These are phyloP conservation scores for Seminavis robusta DNA, from an alignment of 108 stramenopile genomes.

Conservation along the genomic window DNA sequence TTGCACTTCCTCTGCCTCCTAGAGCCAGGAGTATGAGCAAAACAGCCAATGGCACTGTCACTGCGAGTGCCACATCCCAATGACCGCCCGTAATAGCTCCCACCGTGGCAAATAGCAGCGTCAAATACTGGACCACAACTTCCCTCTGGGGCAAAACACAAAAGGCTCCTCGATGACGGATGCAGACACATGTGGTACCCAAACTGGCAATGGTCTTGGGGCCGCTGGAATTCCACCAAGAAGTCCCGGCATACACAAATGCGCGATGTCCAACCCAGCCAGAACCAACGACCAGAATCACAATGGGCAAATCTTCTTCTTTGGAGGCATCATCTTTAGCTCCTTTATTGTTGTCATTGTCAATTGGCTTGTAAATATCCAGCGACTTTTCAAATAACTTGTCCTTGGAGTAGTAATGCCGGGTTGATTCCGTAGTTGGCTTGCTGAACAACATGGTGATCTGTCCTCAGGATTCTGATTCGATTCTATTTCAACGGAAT, in stretches of 20 bases:
- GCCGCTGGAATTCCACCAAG: slow-evolving; percentile 67
- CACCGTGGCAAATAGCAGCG: too few relatives aligned
- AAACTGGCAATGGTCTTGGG: slow-evolving; percentile 39
- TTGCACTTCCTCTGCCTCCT: slow-evolving; percentile 28
- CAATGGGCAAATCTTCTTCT: slow-evolving; percentile 17
- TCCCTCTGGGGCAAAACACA: slow-evolving; percentile 15
- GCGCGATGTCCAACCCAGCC: slow-evolving; percentile 63
- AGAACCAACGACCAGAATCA: slow-evolving; percentile 61
- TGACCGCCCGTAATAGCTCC: too few relatives aligned
- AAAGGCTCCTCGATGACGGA: slow-evolving; percentile 67
- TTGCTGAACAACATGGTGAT: background rate
- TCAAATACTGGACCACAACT: background rate
- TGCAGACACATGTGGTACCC: slow-evolving; percentile 46
- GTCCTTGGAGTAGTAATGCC: background rate
- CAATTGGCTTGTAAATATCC: slow-evolving; percentile 50
- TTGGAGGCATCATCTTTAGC: background rate
- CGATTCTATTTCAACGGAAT: background rate
- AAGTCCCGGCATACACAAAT: slow-evolving; percentile 39
- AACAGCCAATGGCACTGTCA: background rate
- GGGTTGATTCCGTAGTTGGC: background rate
- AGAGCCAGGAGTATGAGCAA: slow-evolving; percentile 17
- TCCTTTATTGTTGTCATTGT: background rate
- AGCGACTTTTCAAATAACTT: slow-evolving; percentile 48
- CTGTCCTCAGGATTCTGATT: background rate
- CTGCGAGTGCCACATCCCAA: background rate